Conservation (phyloP, 2,329 filamentous ascomycete species). For the Aspergillus sp. region DNA sequence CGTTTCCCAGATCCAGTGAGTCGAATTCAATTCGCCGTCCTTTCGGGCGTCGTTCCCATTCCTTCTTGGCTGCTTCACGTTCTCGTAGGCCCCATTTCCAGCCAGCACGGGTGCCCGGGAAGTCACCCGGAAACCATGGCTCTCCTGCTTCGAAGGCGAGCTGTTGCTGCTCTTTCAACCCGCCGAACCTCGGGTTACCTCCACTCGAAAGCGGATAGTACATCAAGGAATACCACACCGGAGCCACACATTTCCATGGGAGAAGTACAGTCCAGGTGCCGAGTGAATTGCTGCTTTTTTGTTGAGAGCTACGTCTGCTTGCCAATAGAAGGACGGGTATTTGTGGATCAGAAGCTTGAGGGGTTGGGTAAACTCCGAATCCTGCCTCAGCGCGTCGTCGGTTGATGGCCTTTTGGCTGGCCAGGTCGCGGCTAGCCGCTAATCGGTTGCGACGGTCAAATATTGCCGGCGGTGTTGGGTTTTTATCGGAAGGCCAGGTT, state of each 20-base stretch:
- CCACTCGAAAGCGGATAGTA: slow-evolving; percentile 78
- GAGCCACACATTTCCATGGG: slow-evolving; percentile 85
- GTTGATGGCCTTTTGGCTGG: slow-evolving; percentile 77
- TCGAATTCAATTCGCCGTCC: slow-evolving; percentile 77
- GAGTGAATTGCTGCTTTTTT: slow-evolving; percentile 51
- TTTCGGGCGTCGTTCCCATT: slow-evolving; percentile 77
- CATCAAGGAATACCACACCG: slow-evolving; percentile 83
- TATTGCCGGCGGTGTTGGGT: slow-evolving; percentile 52
- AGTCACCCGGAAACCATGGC: slow-evolving; percentile 86
- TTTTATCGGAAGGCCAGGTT: slow-evolving; percentile 65
- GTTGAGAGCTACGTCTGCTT: slow-evolving; percentile 48
- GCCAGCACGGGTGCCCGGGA: slow-evolving; percentile 75
- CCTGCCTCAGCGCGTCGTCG: slow-evolving; percentile 65
- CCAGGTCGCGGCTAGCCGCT: slow-evolving; percentile 64
- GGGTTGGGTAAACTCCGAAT: slow-evolving; percentile 63
- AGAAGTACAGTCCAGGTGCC: slow-evolving; percentile 80
- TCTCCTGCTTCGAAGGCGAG: slow-evolving; percentile 74
- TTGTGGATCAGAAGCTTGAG: slow-evolving; percentile 63
- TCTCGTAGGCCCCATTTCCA: slow-evolving; percentile 73
- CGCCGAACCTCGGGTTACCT: slow-evolving; percentile 78
- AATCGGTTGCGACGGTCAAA: slow-evolving; percentile 70
- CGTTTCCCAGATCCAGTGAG: slow-evolving; percentile 70
- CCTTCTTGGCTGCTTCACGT: slow-evolving; percentile 56
- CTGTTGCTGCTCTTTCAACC: slow-evolving; percentile 76
- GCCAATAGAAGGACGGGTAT: slow-evolving; percentile 76